These are phyloP conservation scores for Kodamaea lidongshanica DNA, from an alignment of 805 yeast species.

Conservation along the genomic window DNA sequence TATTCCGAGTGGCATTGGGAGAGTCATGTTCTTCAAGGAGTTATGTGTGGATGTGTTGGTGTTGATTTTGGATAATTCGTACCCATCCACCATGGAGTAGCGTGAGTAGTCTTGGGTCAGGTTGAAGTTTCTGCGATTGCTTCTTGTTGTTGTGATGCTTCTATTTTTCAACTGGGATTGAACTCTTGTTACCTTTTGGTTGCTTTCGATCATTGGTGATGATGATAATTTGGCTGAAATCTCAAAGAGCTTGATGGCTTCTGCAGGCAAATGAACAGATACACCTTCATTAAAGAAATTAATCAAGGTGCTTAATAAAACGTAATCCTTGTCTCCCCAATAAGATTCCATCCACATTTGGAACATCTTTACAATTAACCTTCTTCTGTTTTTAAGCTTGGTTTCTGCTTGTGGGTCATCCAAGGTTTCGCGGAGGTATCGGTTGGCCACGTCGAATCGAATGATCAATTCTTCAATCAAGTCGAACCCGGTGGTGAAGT, in stretches of 20 bases:
- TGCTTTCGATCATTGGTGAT: conserved; percentile 44
- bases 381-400: conserved; percentile 52
- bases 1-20: conserved; percentile 33
- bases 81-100: conserved; percentile 51
- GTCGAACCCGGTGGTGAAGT: conserved; percentile 61
- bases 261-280: conserved; percentile 56
- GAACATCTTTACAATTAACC: conserved; percentile 60
- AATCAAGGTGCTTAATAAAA: conserved; percentile 59
- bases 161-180: conserved; percentile 57
- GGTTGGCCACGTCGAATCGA: conserved; percentile 51
- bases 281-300: conserved; percentile 77
- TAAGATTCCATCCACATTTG: conserved; percentile 86
- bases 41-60: conserved; percentile 41
- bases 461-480: conserved; percentile 61
- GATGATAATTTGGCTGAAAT: conserved; percentile 56
- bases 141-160: conserved; percentile 36
- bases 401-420: conserved; percentile 15
- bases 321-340: conserved; percentile 66
- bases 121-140: conserved; percentile 30
- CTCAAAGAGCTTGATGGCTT: conserved; percentile 56
- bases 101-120: conserved; percentile 24
- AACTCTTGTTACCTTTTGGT: no score
- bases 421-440: conserved; percentile 13
- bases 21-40: conserved; percentile 34
- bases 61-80: conserved; percentile 47